Evolutionary conservation across 257 asterid genomes (phyloP).

Genomic region (Salvia splendens): DNA sequence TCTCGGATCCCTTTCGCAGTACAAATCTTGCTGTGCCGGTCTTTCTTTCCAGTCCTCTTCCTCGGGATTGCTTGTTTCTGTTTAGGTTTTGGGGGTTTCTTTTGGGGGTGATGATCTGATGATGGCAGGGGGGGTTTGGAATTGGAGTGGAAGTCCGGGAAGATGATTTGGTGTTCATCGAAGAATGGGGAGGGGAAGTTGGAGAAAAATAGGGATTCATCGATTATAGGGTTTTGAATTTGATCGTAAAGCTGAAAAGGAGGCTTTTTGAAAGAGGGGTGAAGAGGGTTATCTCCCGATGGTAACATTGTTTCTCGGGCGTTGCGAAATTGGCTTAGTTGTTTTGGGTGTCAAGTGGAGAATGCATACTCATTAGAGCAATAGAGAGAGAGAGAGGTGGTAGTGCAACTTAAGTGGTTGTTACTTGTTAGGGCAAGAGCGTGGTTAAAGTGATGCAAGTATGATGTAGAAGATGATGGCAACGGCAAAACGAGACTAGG

Average conservation of each 20-base stretch:
- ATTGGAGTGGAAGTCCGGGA: not conserved
- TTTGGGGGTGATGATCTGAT: slow-evolving; percentile 9
- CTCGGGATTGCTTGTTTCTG: slow-evolving; percentile 22
- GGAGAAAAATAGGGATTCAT: slow-evolving; percentile 31
- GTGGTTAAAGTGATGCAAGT: slow-evolving; percentile 15
- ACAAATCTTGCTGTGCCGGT: slow-evolving; percentile 76
- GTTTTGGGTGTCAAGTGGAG: not conserved
- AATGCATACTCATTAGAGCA: slow-evolving; percentile 5
- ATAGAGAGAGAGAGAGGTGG: slow-evolving; percentile 15
- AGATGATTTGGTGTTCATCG: slow-evolving; percentile 44
- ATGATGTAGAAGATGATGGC: slow-evolving; percentile 14
- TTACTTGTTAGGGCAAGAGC: slow-evolving; percentile 37
- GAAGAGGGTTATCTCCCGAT: slow-evolving; percentile 34
- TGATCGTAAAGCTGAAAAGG: slow-evolving; percentile 29
- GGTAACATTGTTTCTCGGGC: slow-evolving; percentile 43
- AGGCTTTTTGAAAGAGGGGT: slow-evolving; percentile 18
- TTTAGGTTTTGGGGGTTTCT: not conserved
- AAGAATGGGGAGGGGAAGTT: slow-evolving; percentile 51
- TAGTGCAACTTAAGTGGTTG: slow-evolving; percentile 14
- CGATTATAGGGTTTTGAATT: slow-evolving; percentile 32
- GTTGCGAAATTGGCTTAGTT: not conserved
- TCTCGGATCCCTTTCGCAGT: slow-evolving; percentile 77
- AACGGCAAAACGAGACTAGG: not conserved
- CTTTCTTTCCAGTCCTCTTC: slow-evolving; percentile 54
- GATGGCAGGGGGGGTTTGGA: not conserved